Evolutionary conservation across 1,284 basidiomycete genomes (phyloP), one percentile per base, ranked within the genome.

Genomic region (Cryptococcus floricola): DNA sequence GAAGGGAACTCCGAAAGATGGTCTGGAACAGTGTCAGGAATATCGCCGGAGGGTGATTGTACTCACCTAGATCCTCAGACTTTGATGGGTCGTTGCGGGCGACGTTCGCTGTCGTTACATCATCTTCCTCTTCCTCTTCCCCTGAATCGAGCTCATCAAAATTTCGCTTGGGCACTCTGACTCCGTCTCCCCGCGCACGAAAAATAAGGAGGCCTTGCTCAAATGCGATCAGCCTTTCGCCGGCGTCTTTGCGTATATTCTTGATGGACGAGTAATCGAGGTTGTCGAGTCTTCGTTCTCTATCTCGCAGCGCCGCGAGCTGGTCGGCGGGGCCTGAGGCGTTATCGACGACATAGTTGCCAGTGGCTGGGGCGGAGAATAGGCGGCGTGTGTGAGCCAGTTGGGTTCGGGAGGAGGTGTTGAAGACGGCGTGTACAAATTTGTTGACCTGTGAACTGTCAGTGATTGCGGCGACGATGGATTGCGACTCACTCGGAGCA

Each of bases 401-500:
- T 37, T 54, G 53, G 8, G 48, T 19, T 10, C 19, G 14, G 14
- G 41, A 48, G 6, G 53, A 54, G 1, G 53, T 48, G 1, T 16
- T 48, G 46, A 54, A 54, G 4, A 49, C 39, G 4, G 48, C 8
- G 34, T 54, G 42, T 39, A 37, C 10, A 19, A 37, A 46, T 23
- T 37, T 48, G 53, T 43, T 54, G 38, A 54, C 47, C 53, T 54
- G 34, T 25, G 39, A 16, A 10, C 10, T 5, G 42, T 31, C 39
- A 18, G 34, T 10, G 7, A 7, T 12, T 19, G 31, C 27, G 4
- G 23, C 9, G 10, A 39, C 6, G 14, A n/a, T 4, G 13, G 16
- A 13, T n/a, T 37, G 19, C 12, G 23, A 54, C 53, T 54, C 23
- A 54, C 53, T 25, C 39, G 47, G 9, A 54, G 18, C 6, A 54